Evolutionary conservation across 2,329 filamentous ascomycete genomes (phyloP), one percentile per base, ranked within the genome.

Genomic region (Ophiostoma perfectum): DNA sequence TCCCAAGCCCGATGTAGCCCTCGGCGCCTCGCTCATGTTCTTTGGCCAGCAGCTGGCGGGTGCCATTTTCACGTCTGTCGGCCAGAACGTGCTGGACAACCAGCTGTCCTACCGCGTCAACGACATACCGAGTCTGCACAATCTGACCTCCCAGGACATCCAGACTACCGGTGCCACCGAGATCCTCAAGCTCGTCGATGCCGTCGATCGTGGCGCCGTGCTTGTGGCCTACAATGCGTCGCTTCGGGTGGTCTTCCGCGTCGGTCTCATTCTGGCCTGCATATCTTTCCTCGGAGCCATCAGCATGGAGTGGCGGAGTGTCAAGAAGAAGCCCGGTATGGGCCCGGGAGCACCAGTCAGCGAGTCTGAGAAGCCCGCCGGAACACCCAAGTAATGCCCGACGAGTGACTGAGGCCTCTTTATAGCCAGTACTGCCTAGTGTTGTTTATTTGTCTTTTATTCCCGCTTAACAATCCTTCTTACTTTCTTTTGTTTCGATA

Each of bases 141-240:
- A 55, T 5, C 7, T 69, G 6, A 65, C 52, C 5, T 16, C 70
- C 3, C 52, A 65, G 42, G 42, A 55, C 44, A 66, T 71, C 62
- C 64, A 66, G 18, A 12, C 27, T 18, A 60, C 47, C 11, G 70
- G 70, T 44, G 67, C 63, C 42, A 71, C 70, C 7, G 65, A 52
- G 7, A 14, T 71, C 4, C 39, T 69, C 39, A 52, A 52, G 11
- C 47, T 60, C 3, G 39, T 71, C 5, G 63, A 65, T 5, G 45
- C 66, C 1, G 42, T 27, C 11, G 11, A 27, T 12, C 62, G 60
- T 18, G 60, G 45, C 2, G 63, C 49, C 1, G 70, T 41, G 1
- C 41, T 76, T 14, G 14, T 67, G 6, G 84, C 83, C 0, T 89
- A 89, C 76, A 89, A 88, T 72, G 72, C 77, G 6, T 81, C 86